A percentile compares a stretch with the other conserved stretches of the same genome.
Evolutionary conservation across 305 asterid species (phyloP).

Genomic region (Rubia peregrina): DNA sequence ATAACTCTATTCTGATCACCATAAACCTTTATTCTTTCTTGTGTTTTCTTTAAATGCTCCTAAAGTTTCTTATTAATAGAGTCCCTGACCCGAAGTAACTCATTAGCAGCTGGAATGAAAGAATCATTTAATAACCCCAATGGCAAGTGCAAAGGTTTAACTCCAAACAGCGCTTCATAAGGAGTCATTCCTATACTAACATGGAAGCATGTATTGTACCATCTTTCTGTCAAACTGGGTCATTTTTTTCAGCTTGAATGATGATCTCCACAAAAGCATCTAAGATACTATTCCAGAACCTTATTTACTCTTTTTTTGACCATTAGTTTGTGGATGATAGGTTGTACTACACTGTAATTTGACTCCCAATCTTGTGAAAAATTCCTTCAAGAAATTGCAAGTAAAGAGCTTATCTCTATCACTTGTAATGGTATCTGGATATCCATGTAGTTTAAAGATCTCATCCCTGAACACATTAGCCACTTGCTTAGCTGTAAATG

Average conservation of each 20-base stretch:
- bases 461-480: not conserved
- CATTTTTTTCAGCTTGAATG: not conserved
- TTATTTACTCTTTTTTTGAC: not conserved
- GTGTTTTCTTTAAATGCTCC: no score
- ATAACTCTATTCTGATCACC: no score
- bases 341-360: not conserved
- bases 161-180: no score
- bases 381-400: not conserved
- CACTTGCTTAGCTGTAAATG: not conserved
- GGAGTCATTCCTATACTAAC: no score
- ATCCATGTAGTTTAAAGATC: not conserved
- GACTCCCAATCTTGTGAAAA: not conserved
- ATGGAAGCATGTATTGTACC: no score
- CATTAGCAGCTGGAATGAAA: no score
- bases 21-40: no score
- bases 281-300: not conserved
- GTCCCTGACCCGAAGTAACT: no score
- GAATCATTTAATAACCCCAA: no score
- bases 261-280: not conserved
- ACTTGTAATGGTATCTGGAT: not conserved
- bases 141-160: no score
- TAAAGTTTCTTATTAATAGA: no score
- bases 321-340: conserved; percentile 4
- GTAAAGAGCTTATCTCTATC: conserved; percentile 3
- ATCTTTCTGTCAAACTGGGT: no score